Conservation (phyloP, 2,329 filamentous ascomycete genomes). For the Didymosphaeria variabile region DNA sequence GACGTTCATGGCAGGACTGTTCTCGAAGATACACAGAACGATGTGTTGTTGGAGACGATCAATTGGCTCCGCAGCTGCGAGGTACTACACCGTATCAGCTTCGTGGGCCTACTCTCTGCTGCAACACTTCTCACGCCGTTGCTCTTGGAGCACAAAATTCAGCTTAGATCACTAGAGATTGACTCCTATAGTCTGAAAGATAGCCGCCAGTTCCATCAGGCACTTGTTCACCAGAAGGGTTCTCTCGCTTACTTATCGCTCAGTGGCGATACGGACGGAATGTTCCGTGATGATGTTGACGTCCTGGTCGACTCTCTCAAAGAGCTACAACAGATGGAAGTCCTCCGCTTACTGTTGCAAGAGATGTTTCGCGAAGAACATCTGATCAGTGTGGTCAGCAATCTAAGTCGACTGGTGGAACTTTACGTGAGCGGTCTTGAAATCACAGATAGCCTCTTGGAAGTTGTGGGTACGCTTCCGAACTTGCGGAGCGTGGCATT, state of each 20-base stretch:
- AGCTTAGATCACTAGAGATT: conserved; percentile 60
- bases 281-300: conserved; percentile 58
- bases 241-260: conserved; percentile 58
- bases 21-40: conserved; percentile 62
- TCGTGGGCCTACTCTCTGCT: conserved; percentile 62
- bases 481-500: conserved; percentile 64
- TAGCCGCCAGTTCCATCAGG: conserved; percentile 62
- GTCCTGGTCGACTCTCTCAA: conserved; percentile 62
- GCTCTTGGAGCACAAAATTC: conserved; percentile 56
- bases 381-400: conserved; percentile 57
- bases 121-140: conserved; percentile 63
- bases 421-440: conserved; percentile 66
- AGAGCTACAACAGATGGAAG: conserved; percentile 60
- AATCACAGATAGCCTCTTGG: conserved; percentile 60
- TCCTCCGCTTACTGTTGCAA: conserved; percentile 62
- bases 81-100: conserved; percentile 59
- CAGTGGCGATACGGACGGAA: conserved; percentile 58
- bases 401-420: conserved; percentile 62
- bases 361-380: conserved; percentile 62
- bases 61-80: conserved; percentile 66
- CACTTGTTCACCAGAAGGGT: conserved; percentile 62
- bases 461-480: conserved; percentile 55
- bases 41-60: conserved; percentile 61
- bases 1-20: conserved; percentile 56
- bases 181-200: conserved; percentile 59